Conservation (phyloP, 179 eudicot genomes). For the Monotropa hypopitys region DNA sequence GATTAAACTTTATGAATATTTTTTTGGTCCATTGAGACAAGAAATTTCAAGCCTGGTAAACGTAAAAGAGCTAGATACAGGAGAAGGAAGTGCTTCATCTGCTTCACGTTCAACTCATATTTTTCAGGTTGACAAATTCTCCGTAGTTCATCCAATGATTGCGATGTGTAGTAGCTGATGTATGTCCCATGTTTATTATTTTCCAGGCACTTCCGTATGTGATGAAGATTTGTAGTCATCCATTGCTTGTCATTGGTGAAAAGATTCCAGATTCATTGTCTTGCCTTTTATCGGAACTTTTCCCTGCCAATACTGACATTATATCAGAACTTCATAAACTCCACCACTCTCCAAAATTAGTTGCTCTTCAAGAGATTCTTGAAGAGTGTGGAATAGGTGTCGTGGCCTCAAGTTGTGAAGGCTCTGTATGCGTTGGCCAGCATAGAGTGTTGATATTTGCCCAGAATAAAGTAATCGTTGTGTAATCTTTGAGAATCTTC, state of each 20-base stretch:
- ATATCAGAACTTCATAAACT: conserved; percentile 71
- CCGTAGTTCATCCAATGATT: not conserved
- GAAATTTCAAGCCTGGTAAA: conserved; percentile 72
- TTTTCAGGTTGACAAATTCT: conserved; percentile 47
- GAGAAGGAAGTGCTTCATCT: conserved; percentile 43
- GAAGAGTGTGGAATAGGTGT: conserved; percentile 98
- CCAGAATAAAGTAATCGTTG: conserved; percentile 56
- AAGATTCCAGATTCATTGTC: conserved; percentile 52
- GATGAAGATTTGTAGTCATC: conserved; percentile 96
- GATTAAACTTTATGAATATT: conserved; percentile 84
- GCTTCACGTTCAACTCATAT: conserved; percentile 86
- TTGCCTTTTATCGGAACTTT: conserved; percentile 42
- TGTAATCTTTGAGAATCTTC: not conserved
- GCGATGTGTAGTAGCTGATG: not conserved
- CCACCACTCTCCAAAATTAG: conserved; percentile 92
- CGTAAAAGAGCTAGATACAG: conserved; percentile 44
- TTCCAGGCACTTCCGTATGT: conserved; percentile 81
- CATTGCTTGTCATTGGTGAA: conserved; percentile 82
- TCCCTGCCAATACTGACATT: conserved; percentile 41
- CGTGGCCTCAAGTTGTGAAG: conserved; percentile 64
- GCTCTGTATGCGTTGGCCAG: conserved; percentile 63
- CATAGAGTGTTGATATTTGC: conserved; percentile 98
- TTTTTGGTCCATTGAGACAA: conserved; percentile 68
- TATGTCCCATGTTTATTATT: conserved; percentile 3
- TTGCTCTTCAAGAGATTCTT: conserved; percentile 92